These are phyloP conservation scores for Apophysomyces variabilis DNA, from an alignment of 371 early-diverging fungal genomes.

Conservation along the genomic window DNA sequence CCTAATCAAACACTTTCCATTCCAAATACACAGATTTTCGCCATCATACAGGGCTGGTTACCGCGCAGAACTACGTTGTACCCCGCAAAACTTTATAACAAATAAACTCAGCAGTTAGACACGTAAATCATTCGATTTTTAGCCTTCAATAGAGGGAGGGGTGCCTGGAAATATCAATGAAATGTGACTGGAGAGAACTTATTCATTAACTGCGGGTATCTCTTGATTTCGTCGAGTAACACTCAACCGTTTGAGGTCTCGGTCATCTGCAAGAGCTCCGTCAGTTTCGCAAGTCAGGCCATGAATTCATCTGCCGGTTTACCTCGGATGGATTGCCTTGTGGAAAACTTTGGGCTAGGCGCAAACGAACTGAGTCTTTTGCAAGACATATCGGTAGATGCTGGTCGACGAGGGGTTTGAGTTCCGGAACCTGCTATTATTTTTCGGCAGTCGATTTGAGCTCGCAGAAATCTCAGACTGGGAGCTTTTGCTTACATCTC, in stretches of 20 bases:
- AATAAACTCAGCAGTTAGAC: slow-evolving; percentile 10
- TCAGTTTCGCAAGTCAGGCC: background rate
- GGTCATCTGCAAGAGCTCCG: background rate
- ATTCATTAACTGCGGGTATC: slow-evolving; percentile 8
- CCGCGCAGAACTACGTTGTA: slow-evolving; percentile 2
- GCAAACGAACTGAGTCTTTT: slow-evolving; percentile 1
- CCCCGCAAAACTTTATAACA: slow-evolving; percentile 12
- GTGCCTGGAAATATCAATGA: slow-evolving; percentile 7
- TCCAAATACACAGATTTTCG: background rate
- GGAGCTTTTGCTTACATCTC: slow-evolving; percentile 22
- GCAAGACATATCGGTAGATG: slow-evolving; percentile 15
- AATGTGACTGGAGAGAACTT: slow-evolving; percentile 6
- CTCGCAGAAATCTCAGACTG: slow-evolving; percentile 10
- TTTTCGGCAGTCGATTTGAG: slow-evolving; percentile 8
- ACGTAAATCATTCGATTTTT: slow-evolving; percentile 10
- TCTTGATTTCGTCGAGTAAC: slow-evolving; percentile 6
- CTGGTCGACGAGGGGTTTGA: slow-evolving; percentile 22
- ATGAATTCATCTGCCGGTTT: background rate
- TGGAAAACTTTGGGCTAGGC: background rate
- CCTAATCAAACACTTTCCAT: background rate
- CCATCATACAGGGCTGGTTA: background rate
- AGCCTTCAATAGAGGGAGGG: background rate
- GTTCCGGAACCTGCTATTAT: slow-evolving; percentile 13
- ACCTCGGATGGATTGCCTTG: slow-evolving; percentile 5
- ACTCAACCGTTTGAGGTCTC: slow-evolving; percentile 1